Evolutionary conservation across 768 basidiomycete species (phyloP).

Genomic region (Mrakia gelida): DNA sequence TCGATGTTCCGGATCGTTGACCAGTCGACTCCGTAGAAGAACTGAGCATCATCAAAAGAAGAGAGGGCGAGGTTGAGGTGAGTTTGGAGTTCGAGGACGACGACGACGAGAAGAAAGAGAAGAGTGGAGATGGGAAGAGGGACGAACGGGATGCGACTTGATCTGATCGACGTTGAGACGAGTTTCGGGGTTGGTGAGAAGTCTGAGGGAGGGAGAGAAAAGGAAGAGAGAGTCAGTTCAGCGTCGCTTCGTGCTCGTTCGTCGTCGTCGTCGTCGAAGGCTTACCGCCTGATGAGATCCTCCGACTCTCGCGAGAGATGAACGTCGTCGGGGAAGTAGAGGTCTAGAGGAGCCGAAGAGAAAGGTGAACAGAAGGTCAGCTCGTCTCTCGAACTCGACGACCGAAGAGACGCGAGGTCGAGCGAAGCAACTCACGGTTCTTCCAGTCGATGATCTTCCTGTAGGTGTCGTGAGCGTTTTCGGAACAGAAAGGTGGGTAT

Average conservation of each 20-base stretch:
- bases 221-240: constrained; percentile 9
- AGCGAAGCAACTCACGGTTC: constrained; percentile 45
- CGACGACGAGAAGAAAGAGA: not conserved
- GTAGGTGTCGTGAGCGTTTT: constrained; percentile 95
- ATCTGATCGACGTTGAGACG: constrained; percentile 79
- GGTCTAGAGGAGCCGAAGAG: constrained; percentile 42
- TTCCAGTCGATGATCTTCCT: constrained; percentile 97
- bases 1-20: constrained; percentile 77
- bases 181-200: constrained; percentile 78
- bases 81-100: not conserved
- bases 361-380: not conserved
- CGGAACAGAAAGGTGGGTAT: constrained; percentile 94
- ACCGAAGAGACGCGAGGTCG: not conserved
- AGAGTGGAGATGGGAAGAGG: constrained; percentile 43
- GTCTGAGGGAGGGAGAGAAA: constrained; percentile 37
- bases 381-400: not conserved
- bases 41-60: constrained; percentile 30
- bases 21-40: constrained; percentile 83
- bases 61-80: not conserved
- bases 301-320: constrained; percentile 87
- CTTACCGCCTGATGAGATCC: constrained; percentile 76
- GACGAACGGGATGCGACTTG: constrained; percentile 72
- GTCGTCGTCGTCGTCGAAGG: not conserved
- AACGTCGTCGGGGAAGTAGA: constrained; percentile 89
- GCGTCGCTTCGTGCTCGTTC: not conserved